phyloP scores from a whole-genome alignment of 768 basidiomycete genomes.

The Lentinula raphanica region DNA sequence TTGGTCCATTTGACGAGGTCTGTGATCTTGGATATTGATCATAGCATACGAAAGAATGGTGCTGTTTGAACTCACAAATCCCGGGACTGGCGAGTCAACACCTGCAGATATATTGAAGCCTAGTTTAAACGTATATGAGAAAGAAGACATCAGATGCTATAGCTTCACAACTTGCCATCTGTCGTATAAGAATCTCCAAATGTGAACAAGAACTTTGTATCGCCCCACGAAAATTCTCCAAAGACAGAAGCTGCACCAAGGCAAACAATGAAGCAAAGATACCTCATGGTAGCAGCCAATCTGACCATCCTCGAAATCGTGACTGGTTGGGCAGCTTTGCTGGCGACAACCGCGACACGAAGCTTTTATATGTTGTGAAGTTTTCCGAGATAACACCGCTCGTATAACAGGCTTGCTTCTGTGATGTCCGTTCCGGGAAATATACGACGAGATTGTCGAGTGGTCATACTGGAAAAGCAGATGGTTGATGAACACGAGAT shows the following conservation, averaged over 20 bases:
- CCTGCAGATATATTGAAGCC: constrained; percentile 58
- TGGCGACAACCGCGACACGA: too few relatives aligned
- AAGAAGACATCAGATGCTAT: neutral
- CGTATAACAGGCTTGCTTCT: neutral
- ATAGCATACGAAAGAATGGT: neutral
- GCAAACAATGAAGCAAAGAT: neutral
- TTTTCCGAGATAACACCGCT: neutral
- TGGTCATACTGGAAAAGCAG: neutral
- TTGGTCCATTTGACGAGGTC: constrained; percentile 59
- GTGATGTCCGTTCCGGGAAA: too few relatives aligned
- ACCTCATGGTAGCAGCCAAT: neutral
- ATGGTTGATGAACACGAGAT: neutral
- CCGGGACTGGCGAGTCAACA: constrained; percentile 44
- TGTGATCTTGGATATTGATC: constrained; percentile 20
- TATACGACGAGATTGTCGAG: neutral
- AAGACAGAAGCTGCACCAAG: neutral
- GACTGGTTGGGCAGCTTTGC: neutral
- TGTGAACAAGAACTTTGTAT: constrained; percentile 39
- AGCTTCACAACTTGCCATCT: constrained; percentile 24
- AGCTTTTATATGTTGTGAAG: neutral
- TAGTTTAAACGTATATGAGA: constrained; percentile 6
- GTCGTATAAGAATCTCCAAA: constrained; percentile 65
- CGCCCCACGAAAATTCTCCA: constrained; percentile 5
- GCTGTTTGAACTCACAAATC: constrained; percentile 33
- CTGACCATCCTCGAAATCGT: neutral